These are phyloP conservation scores for Pisolithus albus DNA, from an alignment of 768 basidiomycete genomes.

Conservation along the genomic window DNA sequence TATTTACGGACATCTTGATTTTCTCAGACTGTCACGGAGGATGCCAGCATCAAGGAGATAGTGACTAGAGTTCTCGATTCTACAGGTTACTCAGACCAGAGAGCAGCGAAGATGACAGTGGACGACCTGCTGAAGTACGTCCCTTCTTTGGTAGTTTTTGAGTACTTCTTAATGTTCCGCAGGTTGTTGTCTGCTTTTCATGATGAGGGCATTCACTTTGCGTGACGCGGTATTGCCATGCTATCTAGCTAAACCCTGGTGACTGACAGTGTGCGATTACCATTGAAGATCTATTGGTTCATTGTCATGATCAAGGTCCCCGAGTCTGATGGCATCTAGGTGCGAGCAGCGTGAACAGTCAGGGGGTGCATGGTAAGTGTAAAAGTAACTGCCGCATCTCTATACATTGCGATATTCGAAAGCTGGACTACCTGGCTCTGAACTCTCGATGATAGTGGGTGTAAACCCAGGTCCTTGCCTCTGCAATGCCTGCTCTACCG, in stretches of 20 bases:
- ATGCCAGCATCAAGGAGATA: conserved; percentile 58
- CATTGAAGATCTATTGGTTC: too few relatives aligned
- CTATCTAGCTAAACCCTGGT: background rate
- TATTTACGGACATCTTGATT: background rate
- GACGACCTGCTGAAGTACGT: conserved; percentile 85
- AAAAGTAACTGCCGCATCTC: background rate
- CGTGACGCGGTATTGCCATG: conserved; percentile 27
- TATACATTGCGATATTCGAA: conserved; percentile 82
- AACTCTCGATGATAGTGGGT: conserved; percentile 66
- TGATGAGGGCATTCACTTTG: conserved; percentile 67
- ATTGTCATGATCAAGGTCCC: too few relatives aligned
- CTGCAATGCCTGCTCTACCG: conserved; percentile 60
- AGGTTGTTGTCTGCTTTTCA: conserved; percentile 72
- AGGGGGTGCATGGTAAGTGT: too few relatives aligned
- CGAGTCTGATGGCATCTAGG: too few relatives aligned
- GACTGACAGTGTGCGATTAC: too few relatives aligned
- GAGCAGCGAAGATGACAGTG: conserved; percentile 90
- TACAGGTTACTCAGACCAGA: conserved; percentile 64
- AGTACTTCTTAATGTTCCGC: conserved; percentile 6
- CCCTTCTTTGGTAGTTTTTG: background rate
- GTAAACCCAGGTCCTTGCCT: conserved; percentile 54
- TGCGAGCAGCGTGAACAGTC: too few relatives aligned
- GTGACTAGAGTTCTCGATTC: conserved; percentile 70
- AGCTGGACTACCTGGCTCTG: conserved; percentile 82
- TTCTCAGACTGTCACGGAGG: conserved; percentile 60